phyloP scores from a whole-genome alignment of 1,284 basidiomycete species.

The Austroboletus novae-zelandiae region DNA sequence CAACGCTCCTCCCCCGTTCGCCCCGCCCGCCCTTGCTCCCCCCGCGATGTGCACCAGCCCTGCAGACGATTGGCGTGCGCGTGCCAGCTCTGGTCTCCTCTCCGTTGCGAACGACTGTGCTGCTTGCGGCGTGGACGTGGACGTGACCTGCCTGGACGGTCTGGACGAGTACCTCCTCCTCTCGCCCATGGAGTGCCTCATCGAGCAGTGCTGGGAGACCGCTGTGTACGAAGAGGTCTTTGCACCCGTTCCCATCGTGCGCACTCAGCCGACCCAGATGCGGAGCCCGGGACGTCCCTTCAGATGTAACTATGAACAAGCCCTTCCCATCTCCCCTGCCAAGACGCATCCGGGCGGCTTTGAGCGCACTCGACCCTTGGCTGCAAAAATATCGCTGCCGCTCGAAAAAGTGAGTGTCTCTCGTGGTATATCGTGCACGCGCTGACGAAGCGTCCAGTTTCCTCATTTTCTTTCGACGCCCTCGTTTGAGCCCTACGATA shows the following conservation, averaged over 20 bases:
- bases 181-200: slow-evolving; percentile 29
- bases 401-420: slow-evolving; percentile 16
- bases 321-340: neutral
- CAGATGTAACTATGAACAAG: slow-evolving; percentile 9
- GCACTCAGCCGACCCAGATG: neutral
- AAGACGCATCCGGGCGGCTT: slow-evolving; percentile 13
- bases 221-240: slow-evolving; percentile 25
- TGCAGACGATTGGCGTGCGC: slow-evolving; percentile 2
- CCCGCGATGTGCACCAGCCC: slow-evolving; percentile 7
- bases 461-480: slow-evolving; percentile 2
- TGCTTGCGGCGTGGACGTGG: slow-evolving; percentile 28
- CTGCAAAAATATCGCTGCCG: slow-evolving; percentile 19
- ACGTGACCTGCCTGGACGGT: slow-evolving; percentile 24
- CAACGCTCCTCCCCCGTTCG: slow-evolving; percentile 19
- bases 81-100: slow-evolving; percentile 7
- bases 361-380: slow-evolving; percentile 12
- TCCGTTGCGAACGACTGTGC: slow-evolving; percentile 25
- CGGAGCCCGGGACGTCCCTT: slow-evolving; percentile 16
- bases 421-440: too few species aligned
- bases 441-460: slow-evolving; percentile 4
- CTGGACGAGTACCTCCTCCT: slow-evolving; percentile 30
- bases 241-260: neutral
- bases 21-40: slow-evolving; percentile 3
- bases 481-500: slow-evolving; percentile 10
- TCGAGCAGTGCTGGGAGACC: slow-evolving; percentile 28